Base-by-base conservation (phyloP, 495 filamentous ascomycete genomes). In the Penicillium coffeae region DNA sequence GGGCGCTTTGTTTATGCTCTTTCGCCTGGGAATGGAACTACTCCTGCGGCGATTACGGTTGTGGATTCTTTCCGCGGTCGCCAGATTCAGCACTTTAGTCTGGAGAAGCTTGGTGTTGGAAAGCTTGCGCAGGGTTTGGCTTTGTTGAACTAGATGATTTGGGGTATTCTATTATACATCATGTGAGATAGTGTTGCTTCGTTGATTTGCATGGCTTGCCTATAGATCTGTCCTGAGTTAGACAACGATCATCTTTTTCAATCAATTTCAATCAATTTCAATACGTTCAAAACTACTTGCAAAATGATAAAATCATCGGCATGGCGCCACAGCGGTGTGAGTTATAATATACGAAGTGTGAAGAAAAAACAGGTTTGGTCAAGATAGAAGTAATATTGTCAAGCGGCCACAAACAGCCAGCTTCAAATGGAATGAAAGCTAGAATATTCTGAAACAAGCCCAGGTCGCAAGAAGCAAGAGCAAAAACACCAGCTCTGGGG, bases 1-100 rank as follows among this genome's bases (percentile, higher is more conserved):
- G 81, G 81, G 1, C 57, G 59, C 13, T 77, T 79, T 42, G 45
- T 83, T 6, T 84, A 82, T 55, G 76, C 75, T 0, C 57, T 84
- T 6, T 67, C 68, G 13, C 75, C 79, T 0, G 80, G 78, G 2
- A 75, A 81, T 52, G 73, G 68, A 1, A 73, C 64, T 0, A 64
- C 51, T 0, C 44, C 59, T n/a, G 70, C 75, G 0, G 63, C 69
- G 2, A 61, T 83, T 40, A 60, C 60, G 3, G 81, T 82, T 3
- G 62, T 83, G 45, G 72, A 81, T 60, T 64, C 74, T 4, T 57
- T 58, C 27, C 58, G 55, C 6, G 69, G 73, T 1, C 58, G 43
- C 57, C 42, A 63, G 45, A 62, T 74, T 20, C 75, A 80, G 60
- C 54, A 67, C 21, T 72, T 72, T 38, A 21, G 35, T 16, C 40